Conservation (phyloP, 2,329 filamentous ascomycete species). For the Phialophora chinensis region DNA sequence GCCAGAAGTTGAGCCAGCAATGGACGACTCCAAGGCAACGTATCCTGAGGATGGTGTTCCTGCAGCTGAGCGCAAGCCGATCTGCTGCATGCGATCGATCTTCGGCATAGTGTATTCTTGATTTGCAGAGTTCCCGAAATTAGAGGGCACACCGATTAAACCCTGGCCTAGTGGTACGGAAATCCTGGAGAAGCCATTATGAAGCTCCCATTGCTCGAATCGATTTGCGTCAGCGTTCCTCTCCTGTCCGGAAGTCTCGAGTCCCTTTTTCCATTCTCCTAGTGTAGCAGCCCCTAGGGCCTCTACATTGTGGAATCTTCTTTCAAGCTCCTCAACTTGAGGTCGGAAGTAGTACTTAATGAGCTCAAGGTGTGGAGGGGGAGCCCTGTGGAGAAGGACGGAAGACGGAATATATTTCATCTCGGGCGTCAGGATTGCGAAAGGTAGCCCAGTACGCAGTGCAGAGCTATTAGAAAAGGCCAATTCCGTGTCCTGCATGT, state of each 20-base stretch:
- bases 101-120: neutral
- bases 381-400: conserved; percentile 59
- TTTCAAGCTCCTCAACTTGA: conserved; percentile 67
- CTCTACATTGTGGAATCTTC: conserved; percentile 68
- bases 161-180: neutral
- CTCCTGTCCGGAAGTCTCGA: conserved; percentile 67
- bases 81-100: conserved; percentile 9
- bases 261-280: conserved; percentile 80
- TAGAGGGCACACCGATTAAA: neutral
- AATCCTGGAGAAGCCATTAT: conserved; percentile 42
- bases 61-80: conserved; percentile 27
- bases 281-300: conserved; percentile 70
- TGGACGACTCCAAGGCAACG: conserved; percentile 1
- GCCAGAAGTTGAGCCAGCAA: neutral
- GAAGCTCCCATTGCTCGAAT: conserved; percentile 76
- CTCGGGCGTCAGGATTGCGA: conserved; percentile 68
- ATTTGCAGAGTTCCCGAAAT: neutral
- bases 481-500: conserved; percentile 71
- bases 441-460: conserved; percentile 72
- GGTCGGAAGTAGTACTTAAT: conserved; percentile 70
- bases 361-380: conserved; percentile 57
- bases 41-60: conserved; percentile 26
- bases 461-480: conserved; percentile 68
- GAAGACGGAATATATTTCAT: conserved; percentile 65
- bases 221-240: conserved; percentile 66